Conservation (phyloP, 768 basidiomycete species). For the Amanita molliuscula region DNA sequence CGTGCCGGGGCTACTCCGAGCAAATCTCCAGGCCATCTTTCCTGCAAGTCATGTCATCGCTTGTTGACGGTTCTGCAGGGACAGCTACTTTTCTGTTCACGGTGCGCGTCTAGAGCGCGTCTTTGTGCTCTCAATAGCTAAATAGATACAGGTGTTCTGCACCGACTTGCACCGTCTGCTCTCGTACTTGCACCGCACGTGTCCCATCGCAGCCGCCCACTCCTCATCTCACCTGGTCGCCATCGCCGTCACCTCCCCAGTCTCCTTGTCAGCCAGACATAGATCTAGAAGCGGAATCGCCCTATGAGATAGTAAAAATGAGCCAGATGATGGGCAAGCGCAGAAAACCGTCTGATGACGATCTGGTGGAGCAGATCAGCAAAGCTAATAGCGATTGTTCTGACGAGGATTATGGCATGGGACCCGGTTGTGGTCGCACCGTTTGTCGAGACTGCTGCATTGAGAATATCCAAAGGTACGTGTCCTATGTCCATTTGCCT, state of each 20-base stretch:
- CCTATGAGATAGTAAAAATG: not conserved
- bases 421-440: conserved; percentile 28
- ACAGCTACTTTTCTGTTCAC: conserved; percentile 5
- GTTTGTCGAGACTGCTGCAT: conserved; percentile 36
- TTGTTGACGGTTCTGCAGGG: conserved; percentile 1
- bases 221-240: conserved; percentile 27
- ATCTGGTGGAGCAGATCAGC: conserved; percentile 8
- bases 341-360: conserved; percentile 18
- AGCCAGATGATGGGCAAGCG: conserved; percentile 13
- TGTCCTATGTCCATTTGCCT: not conserved
- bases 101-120: conserved; percentile 6
- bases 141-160: conserved; percentile 23
- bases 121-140: not conserved
- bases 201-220: conserved; percentile 26
- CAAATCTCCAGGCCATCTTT: not conserved
- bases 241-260: conserved; percentile 18
- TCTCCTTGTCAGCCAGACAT: conserved; percentile 21
- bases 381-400: conserved; percentile 8
- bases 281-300: conserved; percentile 11
- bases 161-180: conserved; percentile 32
- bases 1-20: not conserved
- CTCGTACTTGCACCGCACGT: conserved; percentile 31
- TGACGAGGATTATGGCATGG: conserved; percentile 14
- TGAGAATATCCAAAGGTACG: conserved; percentile 31
- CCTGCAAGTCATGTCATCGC: conserved; percentile 14